phyloP scores from a whole-genome alignment of 495 filamentous ascomycete species.

The Podospora bellae-mahoneyi region DNA sequence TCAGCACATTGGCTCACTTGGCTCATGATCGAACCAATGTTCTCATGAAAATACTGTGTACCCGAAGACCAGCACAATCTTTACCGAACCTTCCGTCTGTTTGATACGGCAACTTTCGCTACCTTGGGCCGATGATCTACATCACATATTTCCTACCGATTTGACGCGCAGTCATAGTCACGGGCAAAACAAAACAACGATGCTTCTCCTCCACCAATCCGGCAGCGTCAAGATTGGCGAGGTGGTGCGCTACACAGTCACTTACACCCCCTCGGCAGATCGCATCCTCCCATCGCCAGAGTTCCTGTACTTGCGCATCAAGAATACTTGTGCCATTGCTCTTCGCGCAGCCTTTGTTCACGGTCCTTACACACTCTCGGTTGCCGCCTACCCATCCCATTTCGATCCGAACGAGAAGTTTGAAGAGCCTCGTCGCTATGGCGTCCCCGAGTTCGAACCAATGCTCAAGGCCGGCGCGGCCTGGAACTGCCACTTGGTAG shows the following conservation, averaged over 20 bases:
- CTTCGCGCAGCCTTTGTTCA: slow-evolving; percentile 93
- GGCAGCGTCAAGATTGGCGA: slow-evolving; percentile 91
- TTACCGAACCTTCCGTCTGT: neutral
- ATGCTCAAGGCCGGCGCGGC: slow-evolving; percentile 89
- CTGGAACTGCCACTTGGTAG: slow-evolving; percentile 72
- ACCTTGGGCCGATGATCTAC: neutral
- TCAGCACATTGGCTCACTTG: neutral
- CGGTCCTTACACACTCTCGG: slow-evolving; percentile 87
- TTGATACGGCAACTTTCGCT: neutral
- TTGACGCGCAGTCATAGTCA: neutral
- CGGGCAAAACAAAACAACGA: slow-evolving; percentile 36
- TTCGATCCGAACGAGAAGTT: slow-evolving; percentile 77
- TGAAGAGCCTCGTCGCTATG: slow-evolving; percentile 57
- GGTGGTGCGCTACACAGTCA: slow-evolving; percentile 85
- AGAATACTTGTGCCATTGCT: slow-evolving; percentile 86
- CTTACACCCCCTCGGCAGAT: slow-evolving; percentile 85
- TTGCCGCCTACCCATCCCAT: slow-evolving; percentile 73
- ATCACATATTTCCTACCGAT: neutral
- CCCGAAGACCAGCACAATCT: neutral
- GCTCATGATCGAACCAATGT: neutral
- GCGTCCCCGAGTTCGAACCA: slow-evolving; percentile 85
- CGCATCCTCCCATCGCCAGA: slow-evolving; percentile 80
- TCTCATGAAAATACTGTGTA: neutral
- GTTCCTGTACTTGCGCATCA: slow-evolving; percentile 76
- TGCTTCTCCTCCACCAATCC: slow-evolving; percentile 86